Percentiles rank a stretch among this genome's conserved stretches.
Evolutionary conservation across 345 rosid species (phyloP).

Genomic region (Heritiera fomes): DNA sequence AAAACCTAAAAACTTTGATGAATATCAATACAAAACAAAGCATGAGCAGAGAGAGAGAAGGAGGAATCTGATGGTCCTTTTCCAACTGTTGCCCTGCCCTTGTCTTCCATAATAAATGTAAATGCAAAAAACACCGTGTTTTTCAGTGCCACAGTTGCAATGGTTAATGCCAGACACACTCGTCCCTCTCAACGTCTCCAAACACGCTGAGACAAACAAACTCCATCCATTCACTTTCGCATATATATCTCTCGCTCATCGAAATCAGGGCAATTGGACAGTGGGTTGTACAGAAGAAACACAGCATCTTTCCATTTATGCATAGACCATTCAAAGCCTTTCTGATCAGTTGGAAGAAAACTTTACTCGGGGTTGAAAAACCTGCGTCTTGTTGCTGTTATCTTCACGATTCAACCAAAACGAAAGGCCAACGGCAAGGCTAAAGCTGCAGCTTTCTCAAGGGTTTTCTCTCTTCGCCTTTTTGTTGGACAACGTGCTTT

Average conservation of each 20-base stretch:
- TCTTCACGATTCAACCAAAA: slow-evolving; percentile 10
- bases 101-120: slow-evolving; percentile 31
- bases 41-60: not conserved
- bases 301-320: slow-evolving; percentile 37
- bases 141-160: slow-evolving; percentile 68
- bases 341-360: not conserved
- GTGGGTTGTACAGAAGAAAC: slow-evolving; percentile 16
- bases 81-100: not conserved
- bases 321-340: slow-evolving; percentile 33
- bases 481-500: not conserved
- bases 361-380: not conserved
- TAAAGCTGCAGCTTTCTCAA: not conserved
- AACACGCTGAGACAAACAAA: slow-evolving; percentile 41
- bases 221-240: slow-evolving; percentile 26
- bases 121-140: slow-evolving; percentile 44
- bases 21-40: not conserved
- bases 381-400: not conserved
- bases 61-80: slow-evolving; percentile 23
- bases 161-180: slow-evolving; percentile 34
- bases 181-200: slow-evolving; percentile 41
- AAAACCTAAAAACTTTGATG: not conserved
- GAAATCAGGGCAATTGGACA: slow-evolving; percentile 24
- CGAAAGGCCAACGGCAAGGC: not conserved
- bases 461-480: not conserved
- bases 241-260: not conserved